These are phyloP conservation scores for Ogataea henricii DNA, from an alignment of 805 yeast genomes.

Conservation along the genomic window DNA sequence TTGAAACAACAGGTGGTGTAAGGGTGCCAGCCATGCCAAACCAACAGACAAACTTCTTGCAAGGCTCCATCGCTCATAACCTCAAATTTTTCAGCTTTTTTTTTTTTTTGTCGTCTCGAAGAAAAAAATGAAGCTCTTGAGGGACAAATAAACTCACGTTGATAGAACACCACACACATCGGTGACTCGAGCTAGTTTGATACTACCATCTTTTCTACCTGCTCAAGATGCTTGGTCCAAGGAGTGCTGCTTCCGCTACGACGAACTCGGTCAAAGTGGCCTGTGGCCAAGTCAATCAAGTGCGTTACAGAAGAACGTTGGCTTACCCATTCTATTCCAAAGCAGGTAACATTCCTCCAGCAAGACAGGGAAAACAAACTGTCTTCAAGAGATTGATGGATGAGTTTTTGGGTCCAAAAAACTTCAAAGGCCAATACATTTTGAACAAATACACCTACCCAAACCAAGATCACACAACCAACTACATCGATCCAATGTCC, in stretches of 20 bases:
- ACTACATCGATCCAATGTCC: conserved; percentile 62
- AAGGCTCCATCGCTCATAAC: conserved; percentile 4
- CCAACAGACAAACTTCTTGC: neutral
- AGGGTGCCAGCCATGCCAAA: neutral
- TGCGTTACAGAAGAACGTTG: conserved; percentile 50
- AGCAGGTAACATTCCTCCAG: conserved; percentile 41
- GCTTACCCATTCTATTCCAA: conserved; percentile 58
- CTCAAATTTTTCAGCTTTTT: conserved; percentile 5
- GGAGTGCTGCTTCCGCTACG: conserved; percentile 3
- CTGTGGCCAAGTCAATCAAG: conserved; percentile 42
- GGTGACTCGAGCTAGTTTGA: neutral
- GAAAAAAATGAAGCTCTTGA: neutral
- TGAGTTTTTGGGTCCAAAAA: conserved; percentile 79
- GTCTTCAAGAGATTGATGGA: conserved; percentile 65
- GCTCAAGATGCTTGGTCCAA: conserved; percentile 3
- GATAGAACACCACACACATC: neutral
- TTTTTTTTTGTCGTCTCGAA: conserved; percentile 5
- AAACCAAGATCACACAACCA: conserved; percentile 67
- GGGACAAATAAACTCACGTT: no score
- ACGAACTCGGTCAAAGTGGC: conserved; percentile 13
- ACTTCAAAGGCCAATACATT: conserved; percentile 78
- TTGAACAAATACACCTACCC: conserved; percentile 74
- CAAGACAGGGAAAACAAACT: conserved; percentile 43
- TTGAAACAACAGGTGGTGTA: neutral
- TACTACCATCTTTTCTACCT: neutral